phyloP scores from a whole-genome alignment of 2,329 filamentous ascomycete genomes.

The Fusarium sp. region DNA sequence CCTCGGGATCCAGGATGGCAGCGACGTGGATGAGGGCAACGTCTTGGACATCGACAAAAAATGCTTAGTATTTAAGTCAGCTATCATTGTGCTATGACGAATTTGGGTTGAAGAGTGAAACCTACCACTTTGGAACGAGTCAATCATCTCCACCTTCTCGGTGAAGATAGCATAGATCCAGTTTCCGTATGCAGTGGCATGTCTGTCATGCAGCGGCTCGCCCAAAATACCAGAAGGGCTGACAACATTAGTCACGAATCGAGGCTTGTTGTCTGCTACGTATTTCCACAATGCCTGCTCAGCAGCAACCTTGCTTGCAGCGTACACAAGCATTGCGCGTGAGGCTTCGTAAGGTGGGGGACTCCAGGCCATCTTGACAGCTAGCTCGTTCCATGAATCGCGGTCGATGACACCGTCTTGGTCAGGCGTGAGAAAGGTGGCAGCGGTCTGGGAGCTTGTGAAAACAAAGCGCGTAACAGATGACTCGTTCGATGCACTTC shows the following conservation, averaged over 20 bases:
- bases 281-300: conserved; percentile 50
- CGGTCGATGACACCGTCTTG: not conserved
- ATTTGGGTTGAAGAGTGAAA: no score
- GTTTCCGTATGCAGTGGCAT: no score
- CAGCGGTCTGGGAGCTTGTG: conserved; percentile 41
- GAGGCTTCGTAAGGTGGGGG: conserved; percentile 40
- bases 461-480: conserved; percentile 47
- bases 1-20: no score
- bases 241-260: not conserved
- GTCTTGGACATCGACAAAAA: no score
- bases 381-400: conserved; percentile 47
- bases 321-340: conserved; percentile 40
- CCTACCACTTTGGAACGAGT: no score
- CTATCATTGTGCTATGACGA: no score
- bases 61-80: no score
- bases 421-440: not conserved
- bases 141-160: no score
- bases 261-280: conserved; percentile 30
- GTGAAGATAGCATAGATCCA: no score
- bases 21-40: no score
- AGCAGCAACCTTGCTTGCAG: conserved; percentile 48
- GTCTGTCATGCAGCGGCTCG: not conserved
- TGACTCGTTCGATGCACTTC: no score
- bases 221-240: not conserved
- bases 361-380: conserved; percentile 46